Conservation (phyloP, 2,329 filamentous ascomycete genomes). For the Cordyceps cateniannulata region DNA sequence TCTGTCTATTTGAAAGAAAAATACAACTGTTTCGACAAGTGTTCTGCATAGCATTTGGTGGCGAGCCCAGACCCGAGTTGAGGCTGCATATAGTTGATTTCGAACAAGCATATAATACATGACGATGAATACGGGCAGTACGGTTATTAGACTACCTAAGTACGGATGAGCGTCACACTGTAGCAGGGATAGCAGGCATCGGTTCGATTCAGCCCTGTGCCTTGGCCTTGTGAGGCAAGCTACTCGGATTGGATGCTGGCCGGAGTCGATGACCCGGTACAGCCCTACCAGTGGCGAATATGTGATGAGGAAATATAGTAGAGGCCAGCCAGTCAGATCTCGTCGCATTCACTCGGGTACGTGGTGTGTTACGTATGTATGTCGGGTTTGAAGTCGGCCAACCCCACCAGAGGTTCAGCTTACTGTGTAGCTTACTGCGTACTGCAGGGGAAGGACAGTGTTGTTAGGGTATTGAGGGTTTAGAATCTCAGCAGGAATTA, state of each 20-base stretch:
- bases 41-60: slow-evolving; percentile 11
- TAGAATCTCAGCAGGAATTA: too few relatives aligned
- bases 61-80: not conserved
- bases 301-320: not conserved
- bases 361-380: slow-evolving; percentile 8
- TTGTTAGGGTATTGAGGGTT: too few relatives aligned
- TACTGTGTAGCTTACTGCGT: not conserved
- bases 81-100: not conserved
- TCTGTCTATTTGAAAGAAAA: not conserved
- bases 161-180: too few relatives aligned
- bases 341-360: not conserved
- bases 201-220: not conserved
- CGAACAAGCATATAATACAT: slow-evolving; percentile 8
- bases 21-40: not conserved
- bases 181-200: too few relatives aligned
- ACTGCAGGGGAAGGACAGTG: too few relatives aligned
- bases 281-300: not conserved
- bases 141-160: too few relatives aligned
- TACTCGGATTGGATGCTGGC: not conserved
- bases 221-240: not conserved
- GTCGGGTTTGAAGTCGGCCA: not conserved
- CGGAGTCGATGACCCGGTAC: too few relatives aligned
- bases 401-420: not conserved
- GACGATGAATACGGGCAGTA: not conserved
- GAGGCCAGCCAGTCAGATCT: not conserved